Percentiles rank a stretch among this genome's conserved stretches.
Evolutionary conservation across 371 early-diverging fungal genomes (phyloP).

Genomic region (Capniomyces stellatus): DNA sequence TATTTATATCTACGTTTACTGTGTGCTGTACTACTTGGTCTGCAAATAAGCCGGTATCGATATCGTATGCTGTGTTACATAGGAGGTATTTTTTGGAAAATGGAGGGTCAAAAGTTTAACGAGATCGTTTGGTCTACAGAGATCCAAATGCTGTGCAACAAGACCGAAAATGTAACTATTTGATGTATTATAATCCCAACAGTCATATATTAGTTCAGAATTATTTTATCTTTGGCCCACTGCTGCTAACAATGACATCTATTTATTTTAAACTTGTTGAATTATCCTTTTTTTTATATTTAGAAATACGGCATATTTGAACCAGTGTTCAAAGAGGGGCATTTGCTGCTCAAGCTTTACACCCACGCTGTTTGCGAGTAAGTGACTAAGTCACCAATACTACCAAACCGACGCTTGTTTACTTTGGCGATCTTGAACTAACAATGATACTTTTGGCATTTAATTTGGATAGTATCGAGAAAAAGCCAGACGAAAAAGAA

Average conservation of each 20-base stretch:
- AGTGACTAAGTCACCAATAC: no score
- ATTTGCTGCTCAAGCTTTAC: slow-evolving; percentile 17
- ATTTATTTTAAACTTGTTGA: background rate
- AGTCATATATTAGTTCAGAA: background rate
- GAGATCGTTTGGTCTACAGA: slow-evolving; percentile 10
- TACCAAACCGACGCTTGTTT: background rate
- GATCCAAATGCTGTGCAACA: slow-evolving; percentile 17
- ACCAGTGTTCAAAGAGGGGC: slow-evolving; percentile 6
- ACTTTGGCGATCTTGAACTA: background rate
- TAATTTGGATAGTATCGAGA: background rate
- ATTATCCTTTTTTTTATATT: background rate
- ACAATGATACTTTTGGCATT: background rate
- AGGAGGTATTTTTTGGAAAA: slow-evolving; percentile 12
- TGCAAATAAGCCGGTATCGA: no score
- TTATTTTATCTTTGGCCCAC: background rate
- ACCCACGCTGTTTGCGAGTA: slow-evolving; percentile 17
- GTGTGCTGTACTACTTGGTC: no score
- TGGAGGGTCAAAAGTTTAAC: slow-evolving; percentile 14
- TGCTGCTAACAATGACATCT: background rate
- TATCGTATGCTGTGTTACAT: no score
- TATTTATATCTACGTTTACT: background rate
- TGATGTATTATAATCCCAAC: background rate
- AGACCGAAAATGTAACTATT: background rate
- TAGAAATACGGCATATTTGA: background rate
- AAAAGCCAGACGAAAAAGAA: slow-evolving; percentile 7